Base-by-base conservation (phyloP, 176 grass and related monocot genomes). In the Coix lacrymajobi region DNA sequence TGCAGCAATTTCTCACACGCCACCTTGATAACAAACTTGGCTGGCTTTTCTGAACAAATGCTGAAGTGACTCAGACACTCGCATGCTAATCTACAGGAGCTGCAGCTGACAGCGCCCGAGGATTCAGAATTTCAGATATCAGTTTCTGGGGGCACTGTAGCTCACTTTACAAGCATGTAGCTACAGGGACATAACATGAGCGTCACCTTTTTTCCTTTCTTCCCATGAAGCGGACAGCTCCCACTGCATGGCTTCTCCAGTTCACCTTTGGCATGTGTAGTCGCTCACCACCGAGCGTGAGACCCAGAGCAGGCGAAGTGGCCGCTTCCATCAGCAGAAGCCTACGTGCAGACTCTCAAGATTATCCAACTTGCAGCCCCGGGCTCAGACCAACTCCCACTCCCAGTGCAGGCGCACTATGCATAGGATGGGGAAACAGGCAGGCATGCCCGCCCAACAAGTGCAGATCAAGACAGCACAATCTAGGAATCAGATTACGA, bases 381-480 rank as follows among this genome's bases (percentile, higher is more conserved):
- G 74, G 67, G 10, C 37, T 60, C 57, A 61, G 46, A 62, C 67
- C 88, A 83, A 66, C 58, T 86, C 79, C 79, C 65, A 69, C 83
- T 45, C 56, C 16, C 29, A 20, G 66, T 66, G 57, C 83, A 89
- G 64, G 66, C 12, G 75, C 78, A 80, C 78, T 52, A 37, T 80
- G 80, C 81, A 85, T 64, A 74, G 46, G 29, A 56, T 68, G 26
- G 74, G 73, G 84, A 83, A 73, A 78, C 79, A 83, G 10, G 69
- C 76, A 73, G 77, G 45, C 73, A 76, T 56, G 77, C 38, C 70
- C 28, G 10, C 38, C 46, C 73, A 90, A 83, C 84, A 83, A 86
- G 84, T 90, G 88, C 67, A 90, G 22, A 83, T 73, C 79, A 90
- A 90, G 84, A 25, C 29, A 90, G 83, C 88, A 86, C 74, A 79